Conservation (phyloP, 257 asterid genomes). For the Solanum chiquidenum region DNA sequence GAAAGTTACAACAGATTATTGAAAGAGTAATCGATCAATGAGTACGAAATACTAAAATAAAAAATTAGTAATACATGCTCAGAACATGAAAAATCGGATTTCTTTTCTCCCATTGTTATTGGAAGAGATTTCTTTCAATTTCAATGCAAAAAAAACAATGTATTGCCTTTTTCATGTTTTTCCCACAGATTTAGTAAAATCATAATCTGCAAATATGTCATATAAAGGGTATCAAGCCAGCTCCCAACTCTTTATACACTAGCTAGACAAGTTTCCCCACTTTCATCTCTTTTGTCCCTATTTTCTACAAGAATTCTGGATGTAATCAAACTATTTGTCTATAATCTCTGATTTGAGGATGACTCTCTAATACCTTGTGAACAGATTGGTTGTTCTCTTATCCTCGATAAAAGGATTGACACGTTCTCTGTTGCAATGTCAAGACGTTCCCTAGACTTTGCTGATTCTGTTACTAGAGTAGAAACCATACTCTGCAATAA, state of each 20-base stretch:
- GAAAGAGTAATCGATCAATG: no score
- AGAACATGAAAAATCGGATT: neutral
- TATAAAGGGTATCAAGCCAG: neutral
- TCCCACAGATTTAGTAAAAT: neutral
- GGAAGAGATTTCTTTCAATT: neutral
- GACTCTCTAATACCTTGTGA: constrained; percentile 34
- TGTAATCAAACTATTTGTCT: neutral
- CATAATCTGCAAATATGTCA: neutral
- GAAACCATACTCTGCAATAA: constrained; percentile 72
- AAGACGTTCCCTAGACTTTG: constrained; percentile 61
- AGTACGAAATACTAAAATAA: neutral
- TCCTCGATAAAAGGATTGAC: constrained; percentile 49
- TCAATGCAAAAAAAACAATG: neutral
- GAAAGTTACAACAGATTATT: neutral
- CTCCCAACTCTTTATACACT: neutral
- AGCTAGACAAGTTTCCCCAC: neutral
- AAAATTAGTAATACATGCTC: neutral
- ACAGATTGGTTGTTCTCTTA: constrained; percentile 68
- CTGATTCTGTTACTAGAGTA: constrained; percentile 58
- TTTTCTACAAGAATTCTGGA: constrained; percentile 7
- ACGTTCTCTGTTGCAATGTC: constrained; percentile 74
- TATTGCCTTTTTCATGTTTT: neutral
- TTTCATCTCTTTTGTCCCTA: neutral
- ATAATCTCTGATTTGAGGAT: constrained; percentile 31
- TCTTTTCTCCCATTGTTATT: neutral